phyloP scores from a whole-genome alignment of 2,329 filamentous ascomycete species.

The Fusarium circinatum region DNA sequence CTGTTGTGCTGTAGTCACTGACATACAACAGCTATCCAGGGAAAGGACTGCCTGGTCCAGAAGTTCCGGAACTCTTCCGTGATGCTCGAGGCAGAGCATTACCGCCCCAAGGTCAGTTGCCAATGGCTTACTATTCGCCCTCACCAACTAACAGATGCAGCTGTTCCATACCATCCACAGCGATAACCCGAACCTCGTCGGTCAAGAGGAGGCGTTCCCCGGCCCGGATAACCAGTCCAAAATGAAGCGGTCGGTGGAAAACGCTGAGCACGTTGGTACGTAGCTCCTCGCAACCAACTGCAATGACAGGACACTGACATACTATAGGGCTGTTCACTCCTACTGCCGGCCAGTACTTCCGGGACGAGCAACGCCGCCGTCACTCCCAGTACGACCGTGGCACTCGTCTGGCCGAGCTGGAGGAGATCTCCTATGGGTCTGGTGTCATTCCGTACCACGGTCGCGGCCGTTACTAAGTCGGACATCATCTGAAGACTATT shows the following conservation, averaged over 20 bases:
- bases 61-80: slow-evolving; percentile 98
- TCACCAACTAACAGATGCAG: slow-evolving; percentile 45
- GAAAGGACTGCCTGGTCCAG: slow-evolving; percentile 87
- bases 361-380: slow-evolving; percentile 79
- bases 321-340: slow-evolving; percentile 79
- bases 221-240: slow-evolving; percentile 86
- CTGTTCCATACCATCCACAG: slow-evolving; percentile 64
- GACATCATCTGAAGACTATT: slow-evolving; percentile 5
- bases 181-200: slow-evolving; percentile 64
- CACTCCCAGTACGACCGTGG: slow-evolving; percentile 85
- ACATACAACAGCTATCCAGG: slow-evolving; percentile 79
- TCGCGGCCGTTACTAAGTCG: slow-evolving; percentile 25
- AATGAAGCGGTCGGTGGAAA: slow-evolving; percentile 87
- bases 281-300: slow-evolving; percentile 22
- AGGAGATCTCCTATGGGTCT: slow-evolving; percentile 67
- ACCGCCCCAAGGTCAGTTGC: slow-evolving; percentile 78
- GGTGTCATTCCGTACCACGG: slow-evolving; percentile 54
- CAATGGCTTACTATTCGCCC: no score
- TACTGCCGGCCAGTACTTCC: slow-evolving; percentile 76
- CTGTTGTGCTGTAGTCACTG: not conserved
- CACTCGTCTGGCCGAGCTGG: slow-evolving; percentile 75
- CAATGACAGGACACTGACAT: not conserved
- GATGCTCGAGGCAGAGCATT: slow-evolving; percentile 85
- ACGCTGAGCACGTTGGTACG: slow-evolving; percentile 84
- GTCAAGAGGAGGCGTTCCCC: slow-evolving; percentile 80